Evolutionary conservation across 768 basidiomycete species (phyloP).

Genomic region (Lactifluus piperatus): DNA sequence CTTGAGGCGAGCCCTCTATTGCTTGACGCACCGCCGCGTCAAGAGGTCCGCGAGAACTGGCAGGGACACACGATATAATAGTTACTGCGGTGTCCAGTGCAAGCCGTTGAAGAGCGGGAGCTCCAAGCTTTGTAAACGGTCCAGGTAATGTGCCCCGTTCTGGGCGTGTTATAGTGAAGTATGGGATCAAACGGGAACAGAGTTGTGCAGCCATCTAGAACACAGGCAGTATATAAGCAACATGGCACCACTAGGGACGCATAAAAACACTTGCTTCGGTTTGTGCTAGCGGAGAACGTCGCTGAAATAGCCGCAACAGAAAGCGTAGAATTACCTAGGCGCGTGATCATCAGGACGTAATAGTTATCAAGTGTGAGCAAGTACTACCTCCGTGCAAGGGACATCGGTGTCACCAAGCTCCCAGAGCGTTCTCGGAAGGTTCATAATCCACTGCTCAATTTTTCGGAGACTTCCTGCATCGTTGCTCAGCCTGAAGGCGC

Average conservation of each 20-base stretch:
- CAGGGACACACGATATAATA: conserved; percentile 19
- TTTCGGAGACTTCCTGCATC: conserved; percentile 25
- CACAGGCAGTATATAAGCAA: conserved; percentile 12
- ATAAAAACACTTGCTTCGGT: conserved; percentile 33
- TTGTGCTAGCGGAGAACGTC: conserved; percentile 38
- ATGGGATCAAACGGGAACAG: conserved; percentile 62
- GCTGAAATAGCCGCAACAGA: conserved; percentile 53
- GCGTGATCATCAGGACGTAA: not conserved
- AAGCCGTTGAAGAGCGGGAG: conserved; percentile 40
- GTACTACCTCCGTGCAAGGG: conserved; percentile 49
- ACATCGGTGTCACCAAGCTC: conserved; percentile 59
- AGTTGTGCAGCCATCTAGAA: conserved; percentile 36
- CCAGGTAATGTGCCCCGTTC: conserved; percentile 63
- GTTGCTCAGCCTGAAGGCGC: conserved; percentile 35
- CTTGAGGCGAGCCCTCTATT: conserved; percentile 19
- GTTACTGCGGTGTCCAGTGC: conserved; percentile 53
- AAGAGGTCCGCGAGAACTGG: conserved; percentile 10
- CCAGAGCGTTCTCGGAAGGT: conserved; percentile 80
- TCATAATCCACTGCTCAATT: conserved; percentile 58
- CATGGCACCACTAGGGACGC: not conserved
- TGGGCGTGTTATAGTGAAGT: conserved; percentile 73
- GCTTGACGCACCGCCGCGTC: conserved; percentile 21
- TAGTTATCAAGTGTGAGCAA: not conserved
- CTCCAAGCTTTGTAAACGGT: conserved; percentile 65
- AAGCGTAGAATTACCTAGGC: conserved; percentile 48